A percentile compares a stretch with the other conserved stretches of the same genome.
phyloP scores from a whole-genome alignment of 768 basidiomycete genomes.

The Naganishia kalamii region DNA sequence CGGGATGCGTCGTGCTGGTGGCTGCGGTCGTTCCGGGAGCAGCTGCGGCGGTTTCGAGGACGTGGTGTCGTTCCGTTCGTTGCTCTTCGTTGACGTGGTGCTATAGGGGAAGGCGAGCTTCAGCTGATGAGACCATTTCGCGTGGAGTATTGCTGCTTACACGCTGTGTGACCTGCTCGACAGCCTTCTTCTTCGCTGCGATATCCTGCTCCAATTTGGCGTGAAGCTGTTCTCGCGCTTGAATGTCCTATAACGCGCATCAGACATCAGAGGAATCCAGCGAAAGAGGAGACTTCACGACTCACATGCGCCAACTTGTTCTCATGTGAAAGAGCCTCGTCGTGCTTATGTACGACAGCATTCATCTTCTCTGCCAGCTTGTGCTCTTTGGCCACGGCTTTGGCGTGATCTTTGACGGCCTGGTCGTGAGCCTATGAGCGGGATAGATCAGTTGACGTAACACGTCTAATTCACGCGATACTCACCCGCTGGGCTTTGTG shows the following conservation, averaged over 20 bases:
- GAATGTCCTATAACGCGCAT: conserved; percentile 6
- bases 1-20: background rate
- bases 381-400: conserved; percentile 54
- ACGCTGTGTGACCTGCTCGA: conserved; percentile 19
- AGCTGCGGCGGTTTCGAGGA: background rate
- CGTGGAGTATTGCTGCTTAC: background rate
- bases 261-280: background rate
- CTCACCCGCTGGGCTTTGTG: conserved; percentile 55
- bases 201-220: conserved; percentile 18
- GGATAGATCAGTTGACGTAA: conserved; percentile 16
- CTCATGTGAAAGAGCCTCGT: conserved; percentile 47
- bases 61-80: conserved; percentile 14
- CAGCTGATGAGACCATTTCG: background rate
- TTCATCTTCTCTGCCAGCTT: conserved; percentile 53
- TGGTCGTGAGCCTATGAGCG: conserved; percentile 50
- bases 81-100: conserved; percentile 20
- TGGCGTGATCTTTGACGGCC: conserved; percentile 52
- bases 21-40: background rate
- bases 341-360: conserved; percentile 55
- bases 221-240: conserved; percentile 18
- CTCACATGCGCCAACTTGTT: conserved; percentile 22
- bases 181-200: conserved; percentile 23
- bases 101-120: background rate
- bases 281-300: background rate
- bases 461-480: background rate